These are phyloP conservation scores for Leptodermis oblonga DNA, from an alignment of 257 asterid genomes.

Conservation along the genomic window DNA sequence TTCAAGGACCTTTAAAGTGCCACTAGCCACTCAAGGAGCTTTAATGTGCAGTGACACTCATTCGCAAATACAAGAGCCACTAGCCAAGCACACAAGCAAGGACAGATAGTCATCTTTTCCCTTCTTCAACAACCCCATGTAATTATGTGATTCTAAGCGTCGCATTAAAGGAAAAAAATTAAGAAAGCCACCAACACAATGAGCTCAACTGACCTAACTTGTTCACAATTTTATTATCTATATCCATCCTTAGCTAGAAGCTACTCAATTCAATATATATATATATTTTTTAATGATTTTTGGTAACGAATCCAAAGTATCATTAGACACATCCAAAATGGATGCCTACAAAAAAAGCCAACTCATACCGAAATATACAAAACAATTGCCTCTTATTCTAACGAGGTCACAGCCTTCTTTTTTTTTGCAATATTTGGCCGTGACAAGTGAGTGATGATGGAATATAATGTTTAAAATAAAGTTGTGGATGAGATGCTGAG, in stretches of 20 bases:
- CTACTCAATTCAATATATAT: not conserved
- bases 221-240: not conserved
- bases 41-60: too few relatives aligned
- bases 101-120: too few relatives aligned
- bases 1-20: too few relatives aligned
- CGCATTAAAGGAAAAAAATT: too few relatives aligned
- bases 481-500: not conserved
- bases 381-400: not conserved
- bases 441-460: not conserved
- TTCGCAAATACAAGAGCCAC: too few relatives aligned
- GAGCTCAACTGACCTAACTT: constrained; percentile 2
- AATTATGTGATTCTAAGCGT: too few relatives aligned
- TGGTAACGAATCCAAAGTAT: constrained; percentile 5
- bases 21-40: too few relatives aligned
- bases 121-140: too few relatives aligned
- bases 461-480: not conserved
- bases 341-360: constrained; percentile 12
- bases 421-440: too few relatives aligned
- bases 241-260: not conserved
- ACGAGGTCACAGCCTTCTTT: not conserved
- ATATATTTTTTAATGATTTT: too few relatives aligned
- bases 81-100: too few relatives aligned
- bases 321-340: constrained; percentile 13
- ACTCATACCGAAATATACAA: constrained; percentile 2
- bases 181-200: not conserved